These are phyloP conservation scores for Eucalyptus shirleyi DNA, from an alignment of 345 rosid genomes.

Conservation along the genomic window DNA sequence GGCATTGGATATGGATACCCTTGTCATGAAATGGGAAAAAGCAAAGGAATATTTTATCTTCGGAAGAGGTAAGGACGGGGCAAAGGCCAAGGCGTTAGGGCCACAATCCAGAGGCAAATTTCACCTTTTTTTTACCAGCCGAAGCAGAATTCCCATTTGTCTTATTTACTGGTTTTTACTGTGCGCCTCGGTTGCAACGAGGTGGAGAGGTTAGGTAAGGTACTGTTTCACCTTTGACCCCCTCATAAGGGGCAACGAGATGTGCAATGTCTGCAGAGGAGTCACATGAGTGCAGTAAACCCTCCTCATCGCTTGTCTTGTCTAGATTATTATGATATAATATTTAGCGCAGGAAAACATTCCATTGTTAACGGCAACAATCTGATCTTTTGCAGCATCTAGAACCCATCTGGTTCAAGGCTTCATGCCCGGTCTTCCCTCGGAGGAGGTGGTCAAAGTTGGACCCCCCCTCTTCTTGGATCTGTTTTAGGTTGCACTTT, in stretches of 20 bases:
- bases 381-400: not conserved
- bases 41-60: not conserved
- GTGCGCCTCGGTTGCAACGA: not conserved
- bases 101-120: not conserved
- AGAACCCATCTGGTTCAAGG: not conserved
- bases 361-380: not conserved
- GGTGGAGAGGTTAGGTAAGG: not conserved
- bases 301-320: not conserved
- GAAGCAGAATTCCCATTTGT: not conserved
- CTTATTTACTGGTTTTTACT: not conserved
- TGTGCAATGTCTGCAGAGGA: not conserved
- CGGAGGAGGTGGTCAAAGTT: not conserved
- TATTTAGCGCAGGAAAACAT: not conserved
- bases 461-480: not conserved
- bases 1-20: not conserved
- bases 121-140: not conserved
- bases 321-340: not conserved
- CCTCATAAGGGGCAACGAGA: not conserved
- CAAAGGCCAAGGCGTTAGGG: not conserved
- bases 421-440: not conserved
- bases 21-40: not conserved
- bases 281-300: not conserved
- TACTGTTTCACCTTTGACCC: not conserved
- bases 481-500: not conserved
- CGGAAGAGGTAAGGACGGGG: not conserved